These are phyloP conservation scores for Iberis pinnata DNA, from an alignment of 345 rosid genomes.

Conservation along the genomic window DNA sequence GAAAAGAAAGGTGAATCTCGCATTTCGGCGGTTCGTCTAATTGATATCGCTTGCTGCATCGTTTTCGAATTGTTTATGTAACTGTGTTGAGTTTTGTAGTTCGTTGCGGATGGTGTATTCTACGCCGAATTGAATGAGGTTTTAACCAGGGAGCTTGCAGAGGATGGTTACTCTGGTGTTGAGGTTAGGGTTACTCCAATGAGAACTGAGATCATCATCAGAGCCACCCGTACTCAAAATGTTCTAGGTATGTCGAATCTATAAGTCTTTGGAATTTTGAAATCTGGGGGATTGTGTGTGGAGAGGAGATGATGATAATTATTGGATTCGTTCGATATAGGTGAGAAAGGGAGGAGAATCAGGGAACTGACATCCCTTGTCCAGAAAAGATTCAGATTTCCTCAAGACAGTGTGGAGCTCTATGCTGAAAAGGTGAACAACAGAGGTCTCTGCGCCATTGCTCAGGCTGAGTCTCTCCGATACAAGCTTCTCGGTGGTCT, in stretches of 20 bases:
- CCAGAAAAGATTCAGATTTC: conserved; percentile 68
- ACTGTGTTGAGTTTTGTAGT: conserved; percentile 32
- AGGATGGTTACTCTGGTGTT: conserved; percentile 93
- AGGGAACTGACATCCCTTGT: conserved; percentile 76
- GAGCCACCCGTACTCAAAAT: conserved; percentile 82
- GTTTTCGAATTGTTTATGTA: not conserved
- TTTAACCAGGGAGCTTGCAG: conserved; percentile 67
- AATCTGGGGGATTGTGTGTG: not conserved
- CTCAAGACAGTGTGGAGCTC: conserved; percentile 65
- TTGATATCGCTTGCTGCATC: not conserved
- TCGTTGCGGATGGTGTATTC: conserved; percentile 76
- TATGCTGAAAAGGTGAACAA: conserved; percentile 69
- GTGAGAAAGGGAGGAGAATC: conserved; percentile 81
- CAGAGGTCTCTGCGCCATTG: conserved; percentile 89
- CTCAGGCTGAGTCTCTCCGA: conserved; percentile 85
- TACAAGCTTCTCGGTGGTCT: conserved; percentile 90
- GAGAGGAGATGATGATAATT: not conserved
- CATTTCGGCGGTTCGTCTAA: too few species aligned
- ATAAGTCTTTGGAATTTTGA: not conserved
- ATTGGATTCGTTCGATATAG: conserved; percentile 9
- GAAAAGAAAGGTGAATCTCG: conserved; percentile 64
- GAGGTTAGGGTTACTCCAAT: conserved; percentile 84
- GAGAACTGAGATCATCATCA: conserved; percentile 82
- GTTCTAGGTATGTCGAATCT: conserved; percentile 52
- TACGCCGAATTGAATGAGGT: conserved; percentile 75